A percentile compares a stretch with the other conserved stretches of the same genome.
Conservation (phyloP, 129 eudicot genomes). For the Ambrosia trifida region DNA sequence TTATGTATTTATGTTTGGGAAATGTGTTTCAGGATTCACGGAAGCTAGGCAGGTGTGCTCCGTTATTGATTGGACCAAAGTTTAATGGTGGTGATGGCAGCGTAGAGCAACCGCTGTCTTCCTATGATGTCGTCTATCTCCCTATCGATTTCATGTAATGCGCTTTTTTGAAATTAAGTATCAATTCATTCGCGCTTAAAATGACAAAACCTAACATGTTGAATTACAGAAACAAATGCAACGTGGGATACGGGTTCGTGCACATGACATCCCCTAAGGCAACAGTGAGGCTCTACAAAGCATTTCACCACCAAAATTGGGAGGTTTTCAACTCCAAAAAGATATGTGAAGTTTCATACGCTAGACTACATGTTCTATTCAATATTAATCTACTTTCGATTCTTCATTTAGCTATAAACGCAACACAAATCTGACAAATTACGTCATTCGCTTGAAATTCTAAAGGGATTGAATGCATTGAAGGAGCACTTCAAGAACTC, state of each 20-base stretch:
- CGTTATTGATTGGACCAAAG: too few species aligned
- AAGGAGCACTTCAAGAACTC: slow-evolving; percentile 94
- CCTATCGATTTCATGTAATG: slow-evolving; percentile 92
- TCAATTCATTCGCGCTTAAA: too few species aligned
- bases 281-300: slow-evolving; percentile 77
- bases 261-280: slow-evolving; percentile 95
- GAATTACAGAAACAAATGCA: slow-evolving; percentile 73
- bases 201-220: too few species aligned
- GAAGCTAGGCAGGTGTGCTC: too few species aligned
- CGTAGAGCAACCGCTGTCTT: slow-evolving; percentile 63
- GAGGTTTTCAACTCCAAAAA: slow-evolving; percentile 86
- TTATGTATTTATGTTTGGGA: too few species aligned
- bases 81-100: neutral
- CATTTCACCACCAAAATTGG: slow-evolving; percentile 91
- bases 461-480: slow-evolving; percentile 72
- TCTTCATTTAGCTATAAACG: neutral
- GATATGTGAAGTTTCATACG: slow-evolving; percentile 91
- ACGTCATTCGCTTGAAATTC: neutral
- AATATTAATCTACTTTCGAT: neutral
- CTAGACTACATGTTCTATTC: slow-evolving; percentile 72
- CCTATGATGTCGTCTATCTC: slow-evolving; percentile 89
- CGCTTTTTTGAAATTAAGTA: neutral
- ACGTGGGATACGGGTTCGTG: slow-evolving; percentile 97
- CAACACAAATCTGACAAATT: too few species aligned
- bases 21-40: too few species aligned